Conservation (phyloP, 2,329 filamentous ascomycete genomes). For the Diaporthe humulicola region DNA sequence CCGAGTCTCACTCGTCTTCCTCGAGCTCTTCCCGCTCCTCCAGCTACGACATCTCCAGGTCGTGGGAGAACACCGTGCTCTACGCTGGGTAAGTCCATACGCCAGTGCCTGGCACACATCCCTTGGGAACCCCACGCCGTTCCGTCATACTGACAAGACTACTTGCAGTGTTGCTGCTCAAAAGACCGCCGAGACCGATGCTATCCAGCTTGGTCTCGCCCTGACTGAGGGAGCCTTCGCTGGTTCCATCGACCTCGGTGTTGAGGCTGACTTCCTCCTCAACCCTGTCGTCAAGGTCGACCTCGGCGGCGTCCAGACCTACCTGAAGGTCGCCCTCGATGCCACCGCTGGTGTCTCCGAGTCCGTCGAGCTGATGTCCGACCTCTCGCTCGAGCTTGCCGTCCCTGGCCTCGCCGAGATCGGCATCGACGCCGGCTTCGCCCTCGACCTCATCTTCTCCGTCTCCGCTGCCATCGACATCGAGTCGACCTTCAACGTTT, state of each 20-base stretch:
- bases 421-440: conserved; percentile 45
- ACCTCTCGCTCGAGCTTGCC: conserved; percentile 34
- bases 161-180: conserved; percentile 32
- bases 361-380: conserved; percentile 37
- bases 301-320: conserved; percentile 46
- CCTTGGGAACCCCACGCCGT: not conserved
- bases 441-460: conserved; percentile 47
- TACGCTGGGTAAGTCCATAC: conserved; percentile 35
- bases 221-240: conserved; percentile 36
- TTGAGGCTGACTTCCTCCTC: conserved; percentile 35
- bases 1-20: conserved; percentile 11
- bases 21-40: conserved; percentile 15
- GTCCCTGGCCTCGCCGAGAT: conserved; percentile 45
- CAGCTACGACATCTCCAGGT: conserved; percentile 38
- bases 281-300: conserved; percentile 71
- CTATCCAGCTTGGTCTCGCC: conserved; percentile 37
- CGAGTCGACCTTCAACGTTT: conserved; percentile 45
- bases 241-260: conserved; percentile 37
- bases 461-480: conserved; percentile 46
- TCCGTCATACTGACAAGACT: conserved; percentile 8
- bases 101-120: not conserved
- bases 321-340: conserved; percentile 45
- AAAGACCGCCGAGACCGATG: conserved; percentile 31
- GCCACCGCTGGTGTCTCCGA: conserved; percentile 44
- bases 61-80: conserved; percentile 35